Conservation (phyloP, 2,329 filamentous ascomycete genomes). For the Exophiala sideris region DNA sequence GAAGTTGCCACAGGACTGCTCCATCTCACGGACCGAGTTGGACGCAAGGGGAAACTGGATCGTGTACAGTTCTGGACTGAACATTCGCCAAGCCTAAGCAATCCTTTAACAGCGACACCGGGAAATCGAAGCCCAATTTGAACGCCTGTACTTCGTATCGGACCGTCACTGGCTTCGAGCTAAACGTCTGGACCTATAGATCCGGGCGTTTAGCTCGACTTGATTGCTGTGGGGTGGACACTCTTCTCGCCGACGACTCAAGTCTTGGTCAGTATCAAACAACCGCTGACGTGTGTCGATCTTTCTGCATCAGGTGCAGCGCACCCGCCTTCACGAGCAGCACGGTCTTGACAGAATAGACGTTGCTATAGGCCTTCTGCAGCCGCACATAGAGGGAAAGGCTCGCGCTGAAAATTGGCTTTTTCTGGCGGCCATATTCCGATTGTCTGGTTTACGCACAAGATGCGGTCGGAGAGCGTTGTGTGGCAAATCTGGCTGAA, state of each 20-base stretch:
- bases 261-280: slow-evolving; percentile 20
- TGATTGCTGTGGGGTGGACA: neutral
- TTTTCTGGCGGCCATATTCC: slow-evolving; percentile 14
- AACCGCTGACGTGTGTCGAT: slow-evolving; percentile 17
- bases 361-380: slow-evolving; percentile 18
- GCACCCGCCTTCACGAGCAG: slow-evolving; percentile 20
- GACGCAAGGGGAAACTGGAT: slow-evolving; percentile 13
- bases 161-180: slow-evolving; percentile 20
- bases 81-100: slow-evolving; percentile 2
- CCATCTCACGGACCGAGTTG: slow-evolving; percentile 2
- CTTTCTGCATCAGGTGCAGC: slow-evolving; percentile 23
- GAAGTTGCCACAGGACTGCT: slow-evolving; percentile 22
- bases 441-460: slow-evolving; percentile 13
- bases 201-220: slow-evolving; percentile 4
- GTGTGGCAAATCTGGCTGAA: slow-evolving; percentile 15
- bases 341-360: slow-evolving; percentile 15
- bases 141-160: slow-evolving; percentile 21
- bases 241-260: slow-evolving; percentile 7
- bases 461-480: slow-evolving; percentile 17
- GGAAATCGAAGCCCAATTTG: slow-evolving; percentile 10
- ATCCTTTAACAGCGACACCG: slow-evolving; percentile 4
- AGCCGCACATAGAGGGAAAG: slow-evolving; percentile 3
- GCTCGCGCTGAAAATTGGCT: slow-evolving; percentile 21
- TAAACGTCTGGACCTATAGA: slow-evolving; percentile 15
- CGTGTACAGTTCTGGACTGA: slow-evolving; percentile 24